Conservation (phyloP, 140 eudicot genomes). For the Flaveria floridana region DNA sequence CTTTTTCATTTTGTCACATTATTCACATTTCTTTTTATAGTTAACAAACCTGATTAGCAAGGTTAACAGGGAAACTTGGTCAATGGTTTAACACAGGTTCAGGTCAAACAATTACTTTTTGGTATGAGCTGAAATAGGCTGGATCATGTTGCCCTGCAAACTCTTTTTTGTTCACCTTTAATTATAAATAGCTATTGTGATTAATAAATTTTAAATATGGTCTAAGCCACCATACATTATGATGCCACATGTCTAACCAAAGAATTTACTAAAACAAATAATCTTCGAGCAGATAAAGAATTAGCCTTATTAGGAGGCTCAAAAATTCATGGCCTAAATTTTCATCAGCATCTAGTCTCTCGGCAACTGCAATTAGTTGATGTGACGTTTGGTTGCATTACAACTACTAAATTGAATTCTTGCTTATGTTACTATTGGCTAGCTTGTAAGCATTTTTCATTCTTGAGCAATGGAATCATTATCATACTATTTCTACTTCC, state of each 20-base stretch:
- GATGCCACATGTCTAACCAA: neutral
- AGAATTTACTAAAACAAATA: neutral
- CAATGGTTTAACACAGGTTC: neutral
- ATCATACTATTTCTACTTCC: neutral
- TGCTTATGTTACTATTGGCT: neutral
- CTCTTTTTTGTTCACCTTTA: neutral
- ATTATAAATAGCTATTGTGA: neutral
- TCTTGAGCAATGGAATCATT: neutral
- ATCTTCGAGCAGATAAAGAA: neutral
- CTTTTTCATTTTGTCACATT: neutral
- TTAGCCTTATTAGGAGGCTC: neutral
- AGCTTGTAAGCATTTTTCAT: slow-evolving; percentile 12
- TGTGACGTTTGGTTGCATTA: neutral
- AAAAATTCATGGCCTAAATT: slow-evolving; percentile 5
- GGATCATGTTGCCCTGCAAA: neutral
- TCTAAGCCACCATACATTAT: neutral
- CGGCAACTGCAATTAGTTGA: neutral
- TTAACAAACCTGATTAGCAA: neutral
- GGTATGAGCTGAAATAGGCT: neutral
- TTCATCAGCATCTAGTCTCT: neutral
- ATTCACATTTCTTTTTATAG: neutral
- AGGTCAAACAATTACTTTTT: neutral
- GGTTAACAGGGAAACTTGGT: neutral
- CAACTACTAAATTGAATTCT: neutral
- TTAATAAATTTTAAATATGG: neutral